A percentile compares a stretch with the other conserved stretches of the same genome.
phyloP scores from a whole-genome alignment of 2,329 filamentous ascomycete species.

The Botrytis tulipae region DNA sequence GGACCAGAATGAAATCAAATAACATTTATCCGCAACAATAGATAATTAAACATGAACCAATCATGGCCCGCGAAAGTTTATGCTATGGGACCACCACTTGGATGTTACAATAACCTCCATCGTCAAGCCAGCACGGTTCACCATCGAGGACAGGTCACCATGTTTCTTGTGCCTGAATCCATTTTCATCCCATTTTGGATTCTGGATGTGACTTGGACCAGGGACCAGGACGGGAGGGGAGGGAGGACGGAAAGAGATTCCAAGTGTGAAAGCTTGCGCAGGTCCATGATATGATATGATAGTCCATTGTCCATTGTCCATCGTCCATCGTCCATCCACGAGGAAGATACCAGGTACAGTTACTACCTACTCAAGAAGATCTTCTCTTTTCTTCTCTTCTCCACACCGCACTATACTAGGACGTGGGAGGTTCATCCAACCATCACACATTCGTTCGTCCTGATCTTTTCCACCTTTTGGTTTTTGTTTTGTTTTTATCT shows the following conservation, averaged over 20 bases:
- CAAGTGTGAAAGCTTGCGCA: background rate
- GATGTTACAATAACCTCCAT: constrained; percentile 3
- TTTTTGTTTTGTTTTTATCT: background rate
- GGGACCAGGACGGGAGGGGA: background rate
- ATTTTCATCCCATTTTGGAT: background rate
- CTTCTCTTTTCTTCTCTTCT: background rate
- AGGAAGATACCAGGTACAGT: background rate
- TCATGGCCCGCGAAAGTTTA: background rate
- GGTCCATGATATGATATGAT: background rate
- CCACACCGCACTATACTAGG: background rate
- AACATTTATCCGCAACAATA: background rate
- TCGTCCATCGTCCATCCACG: no score
- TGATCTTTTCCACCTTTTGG: background rate
- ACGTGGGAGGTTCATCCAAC: background rate
- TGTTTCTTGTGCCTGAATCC: background rate
- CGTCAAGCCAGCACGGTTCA: background rate
- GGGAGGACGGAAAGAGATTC: background rate
- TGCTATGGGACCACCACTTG: background rate
- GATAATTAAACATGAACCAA: constrained; percentile 2
- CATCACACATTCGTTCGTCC: background rate
- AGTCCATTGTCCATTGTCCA: background rate
- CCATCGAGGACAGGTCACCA: background rate
- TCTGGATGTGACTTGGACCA: background rate
- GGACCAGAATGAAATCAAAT: background rate
- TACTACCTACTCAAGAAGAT: background rate